These are phyloP conservation scores for Erigeron philadelphicus DNA, from an alignment of 140 eudicot species.

Conservation along the genomic window DNA sequence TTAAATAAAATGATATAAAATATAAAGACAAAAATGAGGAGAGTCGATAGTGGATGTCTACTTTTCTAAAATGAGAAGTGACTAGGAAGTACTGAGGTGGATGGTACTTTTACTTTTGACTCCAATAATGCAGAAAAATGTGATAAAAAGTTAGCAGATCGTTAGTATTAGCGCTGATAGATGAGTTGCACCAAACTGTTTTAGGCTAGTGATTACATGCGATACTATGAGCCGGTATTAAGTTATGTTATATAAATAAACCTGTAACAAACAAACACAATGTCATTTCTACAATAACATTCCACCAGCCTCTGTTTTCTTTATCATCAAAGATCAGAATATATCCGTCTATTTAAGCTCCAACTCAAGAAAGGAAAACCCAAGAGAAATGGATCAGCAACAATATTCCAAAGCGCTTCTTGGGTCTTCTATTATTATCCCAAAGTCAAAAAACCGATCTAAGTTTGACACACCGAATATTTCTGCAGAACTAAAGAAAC, in stretches of 20 bases:
- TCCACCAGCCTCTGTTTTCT: not conserved
- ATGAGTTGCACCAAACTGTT: constrained; percentile 19
- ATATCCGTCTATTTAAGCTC: constrained; percentile 10
- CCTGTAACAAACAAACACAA: not conserved
- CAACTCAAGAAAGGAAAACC: not conserved
- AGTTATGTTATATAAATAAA: constrained; percentile 20
- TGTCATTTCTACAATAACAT: not conserved
- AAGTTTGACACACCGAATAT: constrained; percentile 10
- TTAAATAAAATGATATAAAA: not conserved
- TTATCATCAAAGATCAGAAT: not conserved
- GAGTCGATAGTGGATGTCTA: not conserved
- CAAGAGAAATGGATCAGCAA: constrained; percentile 32
- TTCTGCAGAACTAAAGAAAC: constrained; percentile 31
- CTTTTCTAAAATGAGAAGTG: not conserved
- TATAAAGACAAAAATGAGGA: not conserved
- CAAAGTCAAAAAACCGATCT: constrained; percentile 10
- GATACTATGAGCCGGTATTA: not conserved
- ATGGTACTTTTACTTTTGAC: constrained; percentile 26
- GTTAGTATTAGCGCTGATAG: not conserved
- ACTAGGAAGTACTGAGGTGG: constrained; percentile 1
- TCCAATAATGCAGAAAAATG: constrained; percentile 8
- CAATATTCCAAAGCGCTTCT: constrained; percentile 31
- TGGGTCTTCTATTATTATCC: constrained; percentile 23
- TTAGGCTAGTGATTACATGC: constrained; percentile 16
- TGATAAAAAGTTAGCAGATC: not conserved